These are phyloP conservation scores for Polyplosphaeria fusca DNA, from an alignment of 495 filamentous ascomycete species.

Conservation along the genomic window DNA sequence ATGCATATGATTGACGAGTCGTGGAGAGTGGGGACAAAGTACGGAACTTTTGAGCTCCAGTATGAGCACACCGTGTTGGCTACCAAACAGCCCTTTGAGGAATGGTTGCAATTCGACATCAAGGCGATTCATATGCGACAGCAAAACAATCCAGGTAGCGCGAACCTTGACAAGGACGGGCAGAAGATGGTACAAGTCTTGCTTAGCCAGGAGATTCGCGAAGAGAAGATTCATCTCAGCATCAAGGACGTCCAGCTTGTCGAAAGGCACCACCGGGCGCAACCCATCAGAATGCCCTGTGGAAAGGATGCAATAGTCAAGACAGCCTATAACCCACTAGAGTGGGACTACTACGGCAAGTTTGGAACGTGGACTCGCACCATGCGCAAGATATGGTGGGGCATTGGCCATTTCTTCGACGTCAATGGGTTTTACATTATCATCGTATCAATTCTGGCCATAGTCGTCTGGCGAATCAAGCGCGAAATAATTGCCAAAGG, in stretches of 20 bases:
- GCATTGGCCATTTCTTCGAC: background rate
- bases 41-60: conserved; percentile 21
- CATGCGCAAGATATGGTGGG: conserved; percentile 1
- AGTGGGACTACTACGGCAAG: conserved; percentile 28
- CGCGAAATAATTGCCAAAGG: background rate
- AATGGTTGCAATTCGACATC: conserved; percentile 22
- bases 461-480: background rate
- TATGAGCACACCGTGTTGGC: conserved; percentile 14
- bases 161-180: conserved; percentile 12
- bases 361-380: conserved; percentile 10
- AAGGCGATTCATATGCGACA: conserved; percentile 11
- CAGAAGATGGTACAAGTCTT: conserved; percentile 26
- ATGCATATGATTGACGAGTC: conserved; percentile 12
- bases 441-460: background rate
- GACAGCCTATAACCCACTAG: conserved; percentile 14
- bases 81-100: background rate
- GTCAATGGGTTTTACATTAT: conserved; percentile 2
- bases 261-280: conserved; percentile 7
- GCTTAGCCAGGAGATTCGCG: background rate
- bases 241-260: conserved; percentile 26
- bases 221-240: background rate
- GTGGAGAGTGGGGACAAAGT: conserved; percentile 13
- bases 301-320: conserved; percentile 14
- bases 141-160: conserved; percentile 4
- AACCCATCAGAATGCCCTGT: conserved; percentile 15